Conservation (phyloP, 805 yeast genomes). For the Candida silvatica region DNA sequence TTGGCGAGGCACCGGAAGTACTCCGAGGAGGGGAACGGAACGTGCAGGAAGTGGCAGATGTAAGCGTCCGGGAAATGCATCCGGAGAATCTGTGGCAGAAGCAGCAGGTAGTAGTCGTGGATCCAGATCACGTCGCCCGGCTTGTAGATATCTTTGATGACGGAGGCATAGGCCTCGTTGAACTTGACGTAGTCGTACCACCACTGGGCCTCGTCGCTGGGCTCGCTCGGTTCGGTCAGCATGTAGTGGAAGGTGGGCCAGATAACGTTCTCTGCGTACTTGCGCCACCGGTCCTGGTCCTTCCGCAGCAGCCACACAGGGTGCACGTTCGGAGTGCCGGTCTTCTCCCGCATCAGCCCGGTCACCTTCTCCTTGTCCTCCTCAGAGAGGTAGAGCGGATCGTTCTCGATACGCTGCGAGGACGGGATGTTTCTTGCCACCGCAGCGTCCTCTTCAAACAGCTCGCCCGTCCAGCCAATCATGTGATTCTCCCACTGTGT, state of each 20-base stretch:
- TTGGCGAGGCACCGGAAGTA: conserved; percentile 85
- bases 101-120: conserved; percentile 79
- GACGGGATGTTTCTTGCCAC: conserved; percentile 18
- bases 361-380: conserved; percentile 48
- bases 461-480: conserved; percentile 95
- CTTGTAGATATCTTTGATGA: conserved; percentile 59
- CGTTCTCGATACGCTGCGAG: conserved; percentile 32
- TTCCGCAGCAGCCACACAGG: conserved; percentile 85
- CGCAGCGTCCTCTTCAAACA: conserved; percentile 27
- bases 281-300: conserved; percentile 78
- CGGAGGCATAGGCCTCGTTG: conserved; percentile 84
- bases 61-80: conserved; percentile 65
- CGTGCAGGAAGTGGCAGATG: conserved; percentile 75
- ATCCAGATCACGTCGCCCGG: conserved; percentile 92
- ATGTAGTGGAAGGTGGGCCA: conserved; percentile 97
- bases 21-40: conserved; percentile 94
- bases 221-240: conserved; percentile 65
- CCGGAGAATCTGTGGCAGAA: conserved; percentile 77
- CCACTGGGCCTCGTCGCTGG: conserved; percentile 55
- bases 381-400: conserved; percentile 52
- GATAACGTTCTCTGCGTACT: conserved; percentile 78
- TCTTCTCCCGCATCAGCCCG: conserved; percentile 33
- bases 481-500: conserved; percentile 82
- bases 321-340: conserved; percentile 47
- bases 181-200: conserved; percentile 88